Conservation (phyloP, 768 basidiomycete genomes). For the Amanita fuliginea region DNA sequence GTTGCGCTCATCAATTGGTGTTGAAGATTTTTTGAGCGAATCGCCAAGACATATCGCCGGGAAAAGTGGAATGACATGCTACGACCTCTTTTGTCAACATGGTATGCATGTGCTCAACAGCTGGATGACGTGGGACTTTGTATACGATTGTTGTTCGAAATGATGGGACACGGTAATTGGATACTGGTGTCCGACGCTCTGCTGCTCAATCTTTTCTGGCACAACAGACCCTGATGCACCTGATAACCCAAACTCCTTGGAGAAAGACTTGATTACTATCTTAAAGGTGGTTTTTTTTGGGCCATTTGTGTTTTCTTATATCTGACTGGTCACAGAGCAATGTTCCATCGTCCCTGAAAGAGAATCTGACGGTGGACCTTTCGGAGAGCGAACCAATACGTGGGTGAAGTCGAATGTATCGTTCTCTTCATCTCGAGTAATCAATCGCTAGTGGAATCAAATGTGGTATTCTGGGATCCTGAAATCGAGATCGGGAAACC, state of each 20-base stretch:
- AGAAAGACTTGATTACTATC: constrained; percentile 66
- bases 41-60: constrained; percentile 77
- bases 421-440: constrained; percentile 3
- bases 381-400: constrained; percentile 53
- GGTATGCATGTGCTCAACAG: constrained; percentile 77
- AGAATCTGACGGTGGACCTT: constrained; percentile 50
- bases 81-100: constrained; percentile 60
- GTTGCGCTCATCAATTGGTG: not conserved
- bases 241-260: constrained; percentile 39
- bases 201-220: not conserved
- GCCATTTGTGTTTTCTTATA: not conserved
- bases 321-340: constrained; percentile 42
- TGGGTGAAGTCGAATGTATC: constrained; percentile 21
- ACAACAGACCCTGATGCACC: constrained; percentile 23
- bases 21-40: constrained; percentile 83
- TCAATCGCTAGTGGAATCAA: constrained; percentile 43
- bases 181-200: not conserved
- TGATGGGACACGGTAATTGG: constrained; percentile 63
- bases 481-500: constrained; percentile 49
- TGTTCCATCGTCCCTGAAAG: constrained; percentile 47
- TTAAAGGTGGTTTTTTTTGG: constrained; percentile 37
- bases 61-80: constrained; percentile 77
- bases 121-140: constrained; percentile 70
- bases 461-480: constrained; percentile 60
- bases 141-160: constrained; percentile 69